A percentile compares a stretch with the other conserved stretches of the same genome.
Conservation (phyloP, 495 filamentous ascomycete genomes). For the Talaromyces stipitatus region DNA sequence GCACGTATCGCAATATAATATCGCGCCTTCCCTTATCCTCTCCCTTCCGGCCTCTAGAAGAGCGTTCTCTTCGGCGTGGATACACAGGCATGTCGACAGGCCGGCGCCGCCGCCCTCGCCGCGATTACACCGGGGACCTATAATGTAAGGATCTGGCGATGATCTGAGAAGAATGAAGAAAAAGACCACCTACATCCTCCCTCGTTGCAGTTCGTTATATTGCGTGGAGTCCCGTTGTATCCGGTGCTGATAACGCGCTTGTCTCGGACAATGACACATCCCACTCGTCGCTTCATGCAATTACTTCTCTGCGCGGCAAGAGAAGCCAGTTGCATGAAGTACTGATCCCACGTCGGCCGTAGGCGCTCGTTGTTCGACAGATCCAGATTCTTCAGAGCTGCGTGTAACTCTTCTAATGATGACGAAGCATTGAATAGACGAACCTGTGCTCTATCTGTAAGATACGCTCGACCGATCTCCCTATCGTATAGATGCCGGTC, state of each 20-base stretch:
- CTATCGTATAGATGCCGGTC: slow-evolving; percentile 72
- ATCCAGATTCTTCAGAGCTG: slow-evolving; percentile 59
- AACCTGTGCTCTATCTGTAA: slow-evolving; percentile 73
- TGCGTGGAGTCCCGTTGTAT: slow-evolving; percentile 93
- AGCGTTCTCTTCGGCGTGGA: slow-evolving; percentile 97
- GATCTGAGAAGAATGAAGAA: not conserved
- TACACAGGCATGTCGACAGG: slow-evolving; percentile 80
- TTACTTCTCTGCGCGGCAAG: slow-evolving; percentile 88
- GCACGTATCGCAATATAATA: slow-evolving; percentile 87
- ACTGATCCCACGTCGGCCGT: slow-evolving; percentile 91
- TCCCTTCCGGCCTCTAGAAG: slow-evolving; percentile 90
- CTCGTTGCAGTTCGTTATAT: slow-evolving; percentile 82
- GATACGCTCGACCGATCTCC: slow-evolving; percentile 52
- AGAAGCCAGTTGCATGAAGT: slow-evolving; percentile 94
- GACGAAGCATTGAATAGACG: slow-evolving; percentile 78
- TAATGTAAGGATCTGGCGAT: not conserved
- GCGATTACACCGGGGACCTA: slow-evolving; percentile 71
- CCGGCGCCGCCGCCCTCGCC: slow-evolving; percentile 60
- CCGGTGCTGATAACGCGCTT: slow-evolving; percentile 87
- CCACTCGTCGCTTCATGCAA: slow-evolving; percentile 96
- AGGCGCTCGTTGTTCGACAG: slow-evolving; percentile 71
- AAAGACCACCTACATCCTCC: slow-evolving; percentile 69
- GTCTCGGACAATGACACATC: slow-evolving; percentile 87
- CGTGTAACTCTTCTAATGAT: slow-evolving; percentile 59
- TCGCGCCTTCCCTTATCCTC: slow-evolving; percentile 67